These are phyloP conservation scores for Neoboletus magnificus DNA, from an alignment of 768 basidiomycete genomes.

Conservation along the genomic window DNA sequence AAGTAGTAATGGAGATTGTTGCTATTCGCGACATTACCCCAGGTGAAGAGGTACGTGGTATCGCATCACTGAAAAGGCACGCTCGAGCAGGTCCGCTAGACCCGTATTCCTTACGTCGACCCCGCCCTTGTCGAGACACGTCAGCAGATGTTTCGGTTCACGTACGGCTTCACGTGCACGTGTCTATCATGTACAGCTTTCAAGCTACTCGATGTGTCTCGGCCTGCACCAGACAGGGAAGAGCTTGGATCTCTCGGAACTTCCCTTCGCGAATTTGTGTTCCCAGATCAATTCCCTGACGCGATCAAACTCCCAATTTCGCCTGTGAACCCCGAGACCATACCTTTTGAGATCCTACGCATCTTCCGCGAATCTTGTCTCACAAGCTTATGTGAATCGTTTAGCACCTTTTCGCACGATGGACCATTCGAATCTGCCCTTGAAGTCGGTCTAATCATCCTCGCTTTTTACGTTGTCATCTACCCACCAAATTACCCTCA, in stretches of 20 bases:
- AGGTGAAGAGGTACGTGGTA: conserved; percentile 61
- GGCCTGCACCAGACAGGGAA: conserved; percentile 34
- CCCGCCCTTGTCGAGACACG: conserved; percentile 67
- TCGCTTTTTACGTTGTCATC: conserved; percentile 64
- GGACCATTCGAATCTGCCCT: conserved; percentile 52
- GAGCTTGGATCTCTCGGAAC: conserved; percentile 18
- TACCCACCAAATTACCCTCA: conserved; percentile 83
- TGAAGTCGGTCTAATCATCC: conserved; percentile 50
- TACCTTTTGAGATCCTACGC: conserved; percentile 41
- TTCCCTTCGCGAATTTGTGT: conserved; percentile 40
- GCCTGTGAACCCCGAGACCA: conserved; percentile 20
- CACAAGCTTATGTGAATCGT: conserved; percentile 53
- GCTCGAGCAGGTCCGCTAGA: conserved; percentile 37
- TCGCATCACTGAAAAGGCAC: not conserved
- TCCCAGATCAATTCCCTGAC: conserved; percentile 27
- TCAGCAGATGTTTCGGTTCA: conserved; percentile 52
- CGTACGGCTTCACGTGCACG: conserved; percentile 66
- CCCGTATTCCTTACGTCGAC: conserved; percentile 74
- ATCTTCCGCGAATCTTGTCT: conserved; percentile 60
- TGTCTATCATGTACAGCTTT: conserved; percentile 58
- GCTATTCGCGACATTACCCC: conserved; percentile 53
- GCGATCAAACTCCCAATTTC: conserved; percentile 23
- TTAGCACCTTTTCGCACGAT: conserved; percentile 70
- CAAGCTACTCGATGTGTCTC: conserved; percentile 35
- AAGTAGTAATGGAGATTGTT: conserved; percentile 60